phyloP scores from a whole-genome alignment of 169 alveolate genomes.

The Eimeria acervulina region DNA sequence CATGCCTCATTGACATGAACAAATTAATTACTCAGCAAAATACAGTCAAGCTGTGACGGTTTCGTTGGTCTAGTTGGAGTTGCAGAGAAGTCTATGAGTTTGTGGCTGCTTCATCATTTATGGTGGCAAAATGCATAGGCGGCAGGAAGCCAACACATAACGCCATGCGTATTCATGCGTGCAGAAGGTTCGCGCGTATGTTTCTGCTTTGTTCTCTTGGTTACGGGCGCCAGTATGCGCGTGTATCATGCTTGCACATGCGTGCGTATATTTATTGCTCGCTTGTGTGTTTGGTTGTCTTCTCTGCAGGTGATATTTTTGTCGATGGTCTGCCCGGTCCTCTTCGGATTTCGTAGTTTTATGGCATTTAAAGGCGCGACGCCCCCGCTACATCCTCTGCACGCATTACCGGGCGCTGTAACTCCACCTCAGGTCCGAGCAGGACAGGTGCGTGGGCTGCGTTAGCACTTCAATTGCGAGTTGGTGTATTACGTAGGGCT shows the following conservation, averaged over 20 bases:
- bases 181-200: too few relatives aligned
- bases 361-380: slow-evolving; percentile 77
- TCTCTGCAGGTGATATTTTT: slow-evolving; percentile 66
- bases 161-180: too few relatives aligned
- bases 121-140: background rate
- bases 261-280: background rate
- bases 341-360: slow-evolving; percentile 60
- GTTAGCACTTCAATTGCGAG: background rate
- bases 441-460: slow-evolving; percentile 49
- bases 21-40: too few relatives aligned
- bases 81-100: background rate
- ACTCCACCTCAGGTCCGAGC: slow-evolving; percentile 46
- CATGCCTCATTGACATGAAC: too few relatives aligned
- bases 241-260: background rate
- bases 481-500: background rate
- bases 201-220: background rate
- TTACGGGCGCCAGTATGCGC: background rate
- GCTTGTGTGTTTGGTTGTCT: background rate
- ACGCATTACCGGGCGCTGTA: background rate
- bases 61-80: background rate
- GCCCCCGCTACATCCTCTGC: slow-evolving; percentile 76
- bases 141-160: too few relatives aligned
- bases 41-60: background rate
- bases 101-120: too few relatives aligned
- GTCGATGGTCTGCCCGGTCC: slow-evolving; percentile 76